Evolutionary conservation across 164 flowering plant species (phyloP), one percentile per base, ranked within the genome.

Genomic region (Sedum album): DNA sequence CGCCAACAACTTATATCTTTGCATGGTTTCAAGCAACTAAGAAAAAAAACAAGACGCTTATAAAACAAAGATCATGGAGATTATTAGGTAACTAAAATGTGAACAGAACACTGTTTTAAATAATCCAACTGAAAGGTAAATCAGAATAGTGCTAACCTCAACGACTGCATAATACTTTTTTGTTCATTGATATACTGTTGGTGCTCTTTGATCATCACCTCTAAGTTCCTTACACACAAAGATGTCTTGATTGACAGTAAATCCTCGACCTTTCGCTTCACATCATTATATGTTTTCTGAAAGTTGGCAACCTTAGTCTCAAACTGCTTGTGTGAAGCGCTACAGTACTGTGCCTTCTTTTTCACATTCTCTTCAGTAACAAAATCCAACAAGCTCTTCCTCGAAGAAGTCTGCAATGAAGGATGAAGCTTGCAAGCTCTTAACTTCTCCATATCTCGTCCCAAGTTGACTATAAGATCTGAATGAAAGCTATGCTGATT

Each of bases 91-190:
- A 44, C 4, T 18, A 46, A 20, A 20, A n/a, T 49, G 6, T 49
- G 23, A 49, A 49, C 10, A 49, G n/a, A 49, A 42, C 1, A 6
- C 10, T 14, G 23, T 2, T 51, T 25, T 51, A 21, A n/a, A 9
- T 51, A 2, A n/a, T 35, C 11, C n/a, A n/a, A n/a, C 13, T 21
- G 28, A 9, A 35, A 10, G 4, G 20, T 46, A n/a, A 4, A 53
- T 53, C 60, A 23, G 4, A 21, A 53, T 18, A 21, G 26, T 65
- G 30, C 84, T 23, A 69, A 95, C 99, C 99, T 92, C 76, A 95
- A 73, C 49, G 99, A 86, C 74, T 87, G 97, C 97, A 90, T 88
- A 73, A 95, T 92, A 73, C 88, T 86, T 76, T 78, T 89, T 66
- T 92, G 97, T 69, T 95, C 99, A 79, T 70, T 73, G 68, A 87